phyloP scores from a whole-genome alignment of 352 stramenopile species.

The Globisporangium barbulae region DNA sequence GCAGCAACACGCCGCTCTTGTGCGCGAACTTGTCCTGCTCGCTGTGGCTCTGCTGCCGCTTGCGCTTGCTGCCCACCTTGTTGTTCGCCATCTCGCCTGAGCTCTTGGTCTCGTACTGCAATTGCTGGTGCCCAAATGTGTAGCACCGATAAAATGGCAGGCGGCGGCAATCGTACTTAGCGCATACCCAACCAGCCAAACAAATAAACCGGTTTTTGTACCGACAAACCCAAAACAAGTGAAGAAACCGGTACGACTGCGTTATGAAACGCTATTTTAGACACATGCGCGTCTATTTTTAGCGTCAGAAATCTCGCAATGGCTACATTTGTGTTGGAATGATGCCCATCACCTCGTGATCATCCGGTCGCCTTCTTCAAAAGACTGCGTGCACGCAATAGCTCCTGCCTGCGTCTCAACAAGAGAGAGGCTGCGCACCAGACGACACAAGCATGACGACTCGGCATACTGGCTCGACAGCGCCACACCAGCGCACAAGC shows the following conservation, averaged over 20 bases:
- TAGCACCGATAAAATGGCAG: constrained; percentile 5
- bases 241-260: not conserved
- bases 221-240: not conserved
- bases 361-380: too few species aligned
- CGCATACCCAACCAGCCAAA: not conserved
- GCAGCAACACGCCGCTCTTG: constrained; percentile 65
- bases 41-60: constrained; percentile 41
- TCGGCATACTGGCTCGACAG: constrained; percentile 9
- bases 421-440: not conserved
- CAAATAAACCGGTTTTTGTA: constrained; percentile 1
- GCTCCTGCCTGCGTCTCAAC: too few species aligned
- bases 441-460: constrained; percentile 1
- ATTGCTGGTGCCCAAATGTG: not conserved
- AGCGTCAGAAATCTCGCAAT: too few species aligned
- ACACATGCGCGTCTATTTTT: not conserved
- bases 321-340: too few species aligned
- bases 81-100: not conserved
- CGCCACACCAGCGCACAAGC: constrained; percentile 1
- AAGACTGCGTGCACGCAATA: too few species aligned
- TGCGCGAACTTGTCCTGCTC: constrained; percentile 67
- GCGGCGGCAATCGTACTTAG: constrained; percentile 4
- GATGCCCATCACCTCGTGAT: too few species aligned
- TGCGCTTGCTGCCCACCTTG: constrained; percentile 41
- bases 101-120: not conserved
- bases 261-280: not conserved